Conservation (phyloP, 495 filamentous ascomycete species). For the Aspergillus incahuasiensis region DNA sequence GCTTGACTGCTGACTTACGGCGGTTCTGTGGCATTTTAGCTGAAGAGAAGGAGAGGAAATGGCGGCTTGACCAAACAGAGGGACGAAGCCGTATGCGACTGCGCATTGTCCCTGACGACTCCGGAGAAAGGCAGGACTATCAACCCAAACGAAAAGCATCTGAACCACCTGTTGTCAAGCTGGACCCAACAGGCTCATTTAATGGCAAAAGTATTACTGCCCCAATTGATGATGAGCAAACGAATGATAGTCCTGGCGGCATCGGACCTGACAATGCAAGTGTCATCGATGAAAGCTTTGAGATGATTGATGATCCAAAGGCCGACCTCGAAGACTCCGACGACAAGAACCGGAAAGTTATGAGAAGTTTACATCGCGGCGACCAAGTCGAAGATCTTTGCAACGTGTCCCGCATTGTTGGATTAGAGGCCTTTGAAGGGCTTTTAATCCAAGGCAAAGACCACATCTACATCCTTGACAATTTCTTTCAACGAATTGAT, state of each 20-base stretch:
- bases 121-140: slow-evolving; percentile 64
- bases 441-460: slow-evolving; percentile 91
- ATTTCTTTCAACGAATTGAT: slow-evolving; percentile 88
- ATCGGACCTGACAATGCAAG: slow-evolving; percentile 42
- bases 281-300: slow-evolving; percentile 78
- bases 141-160: slow-evolving; percentile 75
- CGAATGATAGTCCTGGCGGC: slow-evolving; percentile 24
- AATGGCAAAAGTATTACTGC: slow-evolving; percentile 30
- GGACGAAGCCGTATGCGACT: slow-evolving; percentile 92
- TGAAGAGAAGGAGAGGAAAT: slow-evolving; percentile 60
- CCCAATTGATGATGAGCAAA: slow-evolving; percentile 22
- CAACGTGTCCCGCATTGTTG: slow-evolving; percentile 91
- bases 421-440: slow-evolving; percentile 87
- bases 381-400: slow-evolving; percentile 92
- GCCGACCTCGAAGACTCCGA: slow-evolving; percentile 82
- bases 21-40: slow-evolving; percentile 77
- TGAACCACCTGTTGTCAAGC: slow-evolving; percentile 37
- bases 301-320: slow-evolving; percentile 86
- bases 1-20: slow-evolving; percentile 66
- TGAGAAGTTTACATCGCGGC: slow-evolving; percentile 86
- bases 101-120: slow-evolving; percentile 72
- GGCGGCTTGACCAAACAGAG: slow-evolving; percentile 92
- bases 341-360: slow-evolving; percentile 95
- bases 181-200: slow-evolving; percentile 33
- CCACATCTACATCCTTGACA: slow-evolving; percentile 88